Evolutionary conservation across 495 filamentous ascomycete species (phyloP).

Genomic region (Penicillium crystallinum): DNA sequence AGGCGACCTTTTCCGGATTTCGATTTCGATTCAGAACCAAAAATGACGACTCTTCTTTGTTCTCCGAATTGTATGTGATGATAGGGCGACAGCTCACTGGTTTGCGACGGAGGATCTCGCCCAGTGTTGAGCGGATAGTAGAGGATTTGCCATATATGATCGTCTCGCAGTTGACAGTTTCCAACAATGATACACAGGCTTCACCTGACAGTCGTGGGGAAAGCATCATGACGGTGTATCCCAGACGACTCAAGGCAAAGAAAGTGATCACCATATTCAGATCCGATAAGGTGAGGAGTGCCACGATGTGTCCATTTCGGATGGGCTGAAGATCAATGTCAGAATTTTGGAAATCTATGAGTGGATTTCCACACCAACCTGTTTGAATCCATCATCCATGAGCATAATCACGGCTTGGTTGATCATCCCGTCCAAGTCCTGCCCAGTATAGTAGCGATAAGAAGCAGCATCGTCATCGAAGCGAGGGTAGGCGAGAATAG

Average conservation of each 20-base stretch:
- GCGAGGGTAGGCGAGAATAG: constrained; percentile 49
- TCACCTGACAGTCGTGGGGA: constrained; percentile 51
- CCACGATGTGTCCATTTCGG: constrained; percentile 38
- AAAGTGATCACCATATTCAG: constrained; percentile 52
- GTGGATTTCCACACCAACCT: constrained; percentile 12
- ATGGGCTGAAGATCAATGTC: constrained; percentile 17
- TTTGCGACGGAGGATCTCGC: constrained; percentile 35
- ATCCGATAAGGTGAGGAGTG: constrained; percentile 50
- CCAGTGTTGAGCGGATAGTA: constrained; percentile 37
- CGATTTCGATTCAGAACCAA: constrained; percentile 31
- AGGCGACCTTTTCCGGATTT: constrained; percentile 24
- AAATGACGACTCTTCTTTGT: constrained; percentile 19
- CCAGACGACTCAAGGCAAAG: constrained; percentile 54
- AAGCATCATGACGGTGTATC: constrained; percentile 53
- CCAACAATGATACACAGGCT: constrained; percentile 49
- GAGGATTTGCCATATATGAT: constrained; percentile 38
- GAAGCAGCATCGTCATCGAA: constrained; percentile 29
- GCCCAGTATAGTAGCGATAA: constrained; percentile 50
- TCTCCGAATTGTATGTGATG: constrained; percentile 12
- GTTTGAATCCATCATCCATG: constrained; percentile 34
- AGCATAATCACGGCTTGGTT: constrained; percentile 40
- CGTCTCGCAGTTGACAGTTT: constrained; percentile 40
- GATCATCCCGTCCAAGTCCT: constrained; percentile 49
- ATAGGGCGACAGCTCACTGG: constrained; percentile 31
- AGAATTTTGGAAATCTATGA: not conserved